Evolutionary conservation across 768 basidiomycete species (phyloP), one percentile per base, ranked within the genome.

Genomic region (Phaeolepiota aurea): DNA sequence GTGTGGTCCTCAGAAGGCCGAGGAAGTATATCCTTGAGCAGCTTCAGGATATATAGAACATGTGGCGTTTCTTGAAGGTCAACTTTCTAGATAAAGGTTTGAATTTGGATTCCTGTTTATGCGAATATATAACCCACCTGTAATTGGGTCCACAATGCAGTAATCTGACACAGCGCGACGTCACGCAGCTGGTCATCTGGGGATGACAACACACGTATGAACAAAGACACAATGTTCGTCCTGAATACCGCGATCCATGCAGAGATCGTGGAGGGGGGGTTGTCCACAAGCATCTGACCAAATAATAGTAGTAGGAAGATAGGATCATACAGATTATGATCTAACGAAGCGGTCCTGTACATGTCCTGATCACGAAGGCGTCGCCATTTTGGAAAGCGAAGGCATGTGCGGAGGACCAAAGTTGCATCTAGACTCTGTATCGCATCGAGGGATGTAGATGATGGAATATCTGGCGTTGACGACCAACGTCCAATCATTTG

Each of bases 191-290:
- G 61, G 2, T 50, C 58, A 46, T 86, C 75, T 38, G 76, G 77
- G 3, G 83, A 75, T 0, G 89, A 85, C 36, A 96, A 56, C 0
- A 76, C 69, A 11, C 84, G 76, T 15, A 94, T 71, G 2, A 86
- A 69, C 36, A 97, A 48, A 33, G 85, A 74, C 10, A 85, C 71
- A 9, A 82, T 65, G 48, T 94, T 92, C 4, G 83, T 85, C 47
- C 90, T 66, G 54, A 93, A 81, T 13, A 96, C 56, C 51, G 87
- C 82, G 11, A 93, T 82, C 91, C 91, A 94, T n/a, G 70, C 76
- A 44, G 83, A 61, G 0, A 78, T 72, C 0, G 77, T 76, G 1
- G 69, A 56, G 1, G 79, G 82, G 12, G 59, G 68, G 38, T 66
- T 69, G 22, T 83, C 77, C 1, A 63, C 61, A n/a, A 92, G 62